Percentiles rank a stretch among this genome's conserved stretches.
Conservation (phyloP, 169 alveolate genomes). For the Amoebophrya sp. region DNA sequence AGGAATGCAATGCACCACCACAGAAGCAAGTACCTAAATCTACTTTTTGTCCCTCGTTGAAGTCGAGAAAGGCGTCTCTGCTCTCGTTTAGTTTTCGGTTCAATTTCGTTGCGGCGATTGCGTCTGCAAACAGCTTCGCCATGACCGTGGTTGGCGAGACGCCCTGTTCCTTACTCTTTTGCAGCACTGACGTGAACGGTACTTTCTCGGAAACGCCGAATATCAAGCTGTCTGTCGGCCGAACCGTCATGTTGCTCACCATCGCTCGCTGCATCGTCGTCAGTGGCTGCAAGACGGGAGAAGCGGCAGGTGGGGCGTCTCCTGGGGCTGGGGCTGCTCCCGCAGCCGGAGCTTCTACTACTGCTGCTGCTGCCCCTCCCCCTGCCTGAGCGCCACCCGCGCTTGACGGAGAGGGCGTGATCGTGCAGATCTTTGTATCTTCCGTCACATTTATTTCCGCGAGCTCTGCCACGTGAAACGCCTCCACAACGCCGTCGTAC, state of each 20-base stretch:
- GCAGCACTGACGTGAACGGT: background rate
- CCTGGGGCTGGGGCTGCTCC: too few species aligned
- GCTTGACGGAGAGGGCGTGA: too few species aligned
- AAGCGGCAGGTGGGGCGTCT: too few species aligned
- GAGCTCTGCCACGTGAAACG: background rate
- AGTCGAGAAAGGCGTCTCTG: background rate
- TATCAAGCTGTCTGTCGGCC: background rate
- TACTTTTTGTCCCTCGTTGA: background rate
- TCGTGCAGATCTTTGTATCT: background rate
- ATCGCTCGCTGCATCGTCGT: background rate
- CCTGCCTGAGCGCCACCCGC: too few species aligned
- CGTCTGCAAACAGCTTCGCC: background rate
- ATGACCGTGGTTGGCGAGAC: background rate
- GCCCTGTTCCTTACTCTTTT: background rate
- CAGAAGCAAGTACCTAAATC: too few species aligned
- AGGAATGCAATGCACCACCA: too few species aligned
- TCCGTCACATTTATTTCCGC: background rate
- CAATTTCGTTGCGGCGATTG: background rate
- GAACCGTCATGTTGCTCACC: background rate
- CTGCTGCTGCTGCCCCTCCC: too few species aligned
- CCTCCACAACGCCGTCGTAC: background rate
- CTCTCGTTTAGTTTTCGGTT: background rate
- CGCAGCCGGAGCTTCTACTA: background rate
- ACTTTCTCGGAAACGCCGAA: background rate
- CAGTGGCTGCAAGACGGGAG: too few species aligned